These are phyloP conservation scores for Puccinia sorghi DNA, from an alignment of 1,284 basidiomycete species.

Conservation along the genomic window DNA sequence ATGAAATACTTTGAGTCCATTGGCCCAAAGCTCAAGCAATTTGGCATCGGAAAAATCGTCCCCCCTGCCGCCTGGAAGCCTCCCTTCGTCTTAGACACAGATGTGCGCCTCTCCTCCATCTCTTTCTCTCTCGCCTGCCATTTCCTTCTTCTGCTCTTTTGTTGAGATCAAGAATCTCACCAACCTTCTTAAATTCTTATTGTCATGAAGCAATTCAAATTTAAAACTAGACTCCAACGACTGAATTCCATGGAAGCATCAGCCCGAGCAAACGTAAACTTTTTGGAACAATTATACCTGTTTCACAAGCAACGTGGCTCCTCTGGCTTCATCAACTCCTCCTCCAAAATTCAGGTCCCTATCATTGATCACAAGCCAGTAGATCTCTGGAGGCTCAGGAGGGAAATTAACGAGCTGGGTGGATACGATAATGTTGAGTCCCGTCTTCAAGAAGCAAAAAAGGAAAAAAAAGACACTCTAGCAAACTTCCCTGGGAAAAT, in stretches of 20 bases:
- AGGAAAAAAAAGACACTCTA: not conserved
- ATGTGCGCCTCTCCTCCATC: constrained; percentile 64
- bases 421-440: constrained; percentile 67
- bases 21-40: constrained; percentile 67
- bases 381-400: constrained; percentile 88
- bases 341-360: constrained; percentile 66
- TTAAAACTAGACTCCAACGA: constrained; percentile 90
- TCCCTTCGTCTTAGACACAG: constrained; percentile 93
- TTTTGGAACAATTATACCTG: constrained; percentile 86
- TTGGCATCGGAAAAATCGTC: constrained; percentile 94
- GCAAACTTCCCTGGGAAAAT: not conserved
- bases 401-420: constrained; percentile 83
- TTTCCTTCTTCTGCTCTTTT: not conserved
- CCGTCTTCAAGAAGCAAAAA: not conserved
- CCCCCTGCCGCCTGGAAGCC: constrained; percentile 93
- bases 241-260: constrained; percentile 97
- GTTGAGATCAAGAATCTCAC: constrained; percentile 9
- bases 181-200: not conserved
- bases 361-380: constrained; percentile 87
- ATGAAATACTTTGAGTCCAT: constrained; percentile 90
- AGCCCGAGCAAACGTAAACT: constrained; percentile 93
- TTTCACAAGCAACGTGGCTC: constrained; percentile 60
- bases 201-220: constrained; percentile 73
- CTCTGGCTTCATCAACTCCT: constrained; percentile 26
- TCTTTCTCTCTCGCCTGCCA: too few species aligned